Base-by-base conservation (phyloP, 2,329 filamentous ascomycete species). In the Neonectria punicea region DNA sequence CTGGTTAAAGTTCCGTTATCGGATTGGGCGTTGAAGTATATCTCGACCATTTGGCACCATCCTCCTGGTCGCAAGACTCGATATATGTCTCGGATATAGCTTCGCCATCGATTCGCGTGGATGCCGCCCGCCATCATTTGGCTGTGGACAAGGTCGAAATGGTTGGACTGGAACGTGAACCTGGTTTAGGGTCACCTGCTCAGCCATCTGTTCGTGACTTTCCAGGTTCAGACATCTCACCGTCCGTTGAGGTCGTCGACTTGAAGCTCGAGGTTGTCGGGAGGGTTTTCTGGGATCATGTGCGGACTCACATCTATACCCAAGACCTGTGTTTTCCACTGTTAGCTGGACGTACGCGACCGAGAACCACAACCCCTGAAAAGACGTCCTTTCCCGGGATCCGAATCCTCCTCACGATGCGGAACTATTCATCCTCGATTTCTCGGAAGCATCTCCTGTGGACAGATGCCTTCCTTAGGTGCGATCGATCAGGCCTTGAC, bases 1-100 rank as follows among this genome's bases (percentile, higher is more conserved):
- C 90, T 85, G 11, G 88, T 90, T 71, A 96, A 81, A n/a, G 88
- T 89, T 5, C 93, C 93, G 73, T 93, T 97, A 71, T 95, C 89
- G 1, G 93, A 97, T 77, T 97, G 94, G 28, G 93, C 89, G 69
- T 93, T 93, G 77, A 90, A 91, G 74, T 97, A 93, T 72, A 94
- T 87, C 75, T 97, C 94, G n/a, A 93, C 87, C 86, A 97, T 90
- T 75, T 97, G 93, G 64, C 92, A 86, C 93, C 93, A 97, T 1
- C 94, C 94, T 2, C 90, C 91, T 6, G 89, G 90, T 55, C 88
- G 90, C 67, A 94, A 81, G 10, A 93, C 85, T 22, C 88, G 85
- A 69, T 88, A 87, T 65, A 97, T 92, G 71, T 97, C 94, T 70
- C 84, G 83, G 68, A 97, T 79, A 78, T 97, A 97, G 34, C 85